Percentiles rank a stretch among this genome's conserved stretches.
These are phyloP conservation scores for Mycogone perniciosa DNA, from an alignment of 2,329 filamentous ascomycete species.

Conservation along the genomic window DNA sequence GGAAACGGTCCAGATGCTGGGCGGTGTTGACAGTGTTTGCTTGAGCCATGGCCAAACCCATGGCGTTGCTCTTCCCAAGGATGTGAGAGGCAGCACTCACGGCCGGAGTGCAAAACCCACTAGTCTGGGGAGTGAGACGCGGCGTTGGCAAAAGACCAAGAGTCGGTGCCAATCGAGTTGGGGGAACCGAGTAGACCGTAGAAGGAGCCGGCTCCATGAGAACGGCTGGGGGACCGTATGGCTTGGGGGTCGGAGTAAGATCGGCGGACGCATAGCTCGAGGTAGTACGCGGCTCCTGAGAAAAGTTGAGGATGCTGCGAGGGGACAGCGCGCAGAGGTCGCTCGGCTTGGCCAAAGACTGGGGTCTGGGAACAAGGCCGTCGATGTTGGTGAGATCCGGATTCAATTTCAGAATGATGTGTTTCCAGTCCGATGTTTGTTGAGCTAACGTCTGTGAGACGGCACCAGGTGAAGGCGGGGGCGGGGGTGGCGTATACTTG, in stretches of 20 bases:
- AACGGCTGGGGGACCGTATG: constrained; percentile 34
- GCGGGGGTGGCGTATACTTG: constrained; percentile 70
- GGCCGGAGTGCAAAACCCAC: constrained; percentile 54
- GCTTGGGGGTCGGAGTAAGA: constrained; percentile 35
- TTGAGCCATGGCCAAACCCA: constrained; percentile 56
- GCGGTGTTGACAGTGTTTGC: constrained; percentile 38
- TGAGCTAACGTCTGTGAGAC: constrained; percentile 36
- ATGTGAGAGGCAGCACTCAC: constrained; percentile 48
- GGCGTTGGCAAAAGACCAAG: constrained; percentile 53
- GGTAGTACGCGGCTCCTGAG: constrained; percentile 29
- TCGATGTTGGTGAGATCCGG: constrained; percentile 54
- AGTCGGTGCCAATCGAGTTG: constrained; percentile 40
- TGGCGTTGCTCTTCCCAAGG: constrained; percentile 46
- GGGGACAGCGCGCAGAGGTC: constrained; percentile 35
- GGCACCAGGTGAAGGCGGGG: constrained; percentile 49
- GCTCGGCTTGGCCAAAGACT: constrained; percentile 23
- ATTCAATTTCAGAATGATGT: constrained; percentile 50
- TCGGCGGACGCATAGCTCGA: constrained; percentile 34
- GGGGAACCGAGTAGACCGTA: constrained; percentile 35
- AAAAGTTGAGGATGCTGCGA: constrained; percentile 39
- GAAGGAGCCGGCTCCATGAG: constrained; percentile 42
- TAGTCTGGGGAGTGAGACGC: constrained; percentile 50
- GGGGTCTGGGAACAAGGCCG: constrained; percentile 37
- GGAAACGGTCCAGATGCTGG: constrained; percentile 50
- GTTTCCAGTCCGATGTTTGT: constrained; percentile 51